These are phyloP conservation scores for Circinella minor DNA, from an alignment of 371 early-diverging fungal species.

Conservation along the genomic window DNA sequence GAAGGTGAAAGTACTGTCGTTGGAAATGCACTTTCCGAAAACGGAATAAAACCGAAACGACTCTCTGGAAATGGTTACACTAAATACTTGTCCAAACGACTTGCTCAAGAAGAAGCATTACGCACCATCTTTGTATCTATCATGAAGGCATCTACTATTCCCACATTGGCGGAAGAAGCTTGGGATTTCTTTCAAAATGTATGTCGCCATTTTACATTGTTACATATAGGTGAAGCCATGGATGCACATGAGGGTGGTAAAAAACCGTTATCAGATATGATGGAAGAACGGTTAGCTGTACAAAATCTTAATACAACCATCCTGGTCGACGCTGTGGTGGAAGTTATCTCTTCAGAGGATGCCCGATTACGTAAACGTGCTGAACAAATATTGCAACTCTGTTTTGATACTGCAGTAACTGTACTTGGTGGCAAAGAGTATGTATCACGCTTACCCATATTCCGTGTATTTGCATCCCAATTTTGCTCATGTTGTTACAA, in stretches of 20 bases:
- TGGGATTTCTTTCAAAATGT: conserved; percentile 70
- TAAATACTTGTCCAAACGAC: conserved; percentile 52
- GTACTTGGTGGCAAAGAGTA: conserved; percentile 64
- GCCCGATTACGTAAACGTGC: conserved; percentile 67
- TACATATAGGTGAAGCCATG: conserved; percentile 72
- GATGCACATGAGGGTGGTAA: conserved; percentile 59
- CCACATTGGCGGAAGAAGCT: conserved; percentile 70
- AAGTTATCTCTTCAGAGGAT: conserved; percentile 77
- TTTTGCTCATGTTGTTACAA: conserved; percentile 88
- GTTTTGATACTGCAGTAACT: conserved; percentile 67
- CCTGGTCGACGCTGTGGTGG: conserved; percentile 82
- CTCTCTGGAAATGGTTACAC: conserved; percentile 47
- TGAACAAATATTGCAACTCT: conserved; percentile 66
- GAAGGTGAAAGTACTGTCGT: conserved; percentile 43
- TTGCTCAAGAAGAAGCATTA: conserved; percentile 73
- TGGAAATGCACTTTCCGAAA: conserved; percentile 35
- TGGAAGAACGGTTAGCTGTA: conserved; percentile 48
- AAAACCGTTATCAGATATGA: conserved; percentile 53
- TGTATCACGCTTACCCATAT: conserved; percentile 72
- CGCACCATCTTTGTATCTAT: conserved; percentile 67
- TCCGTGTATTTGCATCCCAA: conserved; percentile 76
- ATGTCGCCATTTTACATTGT: conserved; percentile 76
- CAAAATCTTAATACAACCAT: conserved; percentile 61
- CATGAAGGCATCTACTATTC: conserved; percentile 69
- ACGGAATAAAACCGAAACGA: conserved; percentile 47